Evolutionary conservation across 169 alveolate species (phyloP).

Genomic region (Plasmodium billcollinsi): DNA sequence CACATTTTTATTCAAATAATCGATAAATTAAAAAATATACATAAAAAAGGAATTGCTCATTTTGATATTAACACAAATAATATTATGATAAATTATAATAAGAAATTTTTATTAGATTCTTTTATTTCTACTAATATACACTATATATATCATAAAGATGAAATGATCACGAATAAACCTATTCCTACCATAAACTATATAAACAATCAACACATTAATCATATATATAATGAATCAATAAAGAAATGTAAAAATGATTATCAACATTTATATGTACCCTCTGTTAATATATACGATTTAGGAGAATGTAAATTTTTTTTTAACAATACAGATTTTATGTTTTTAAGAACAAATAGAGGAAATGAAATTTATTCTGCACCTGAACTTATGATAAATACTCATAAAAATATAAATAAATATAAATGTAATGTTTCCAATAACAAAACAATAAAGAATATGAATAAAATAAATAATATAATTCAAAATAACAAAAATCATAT

Average conservation of each 20-base stretch:
- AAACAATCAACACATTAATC: too few species aligned
- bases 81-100: conserved; percentile 36
- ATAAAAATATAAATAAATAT: background rate
- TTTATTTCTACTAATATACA: background rate
- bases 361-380: conserved; percentile 61
- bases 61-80: conserved; percentile 64
- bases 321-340: conserved; percentile 47
- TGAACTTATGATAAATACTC: conserved; percentile 16
- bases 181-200: too few species aligned
- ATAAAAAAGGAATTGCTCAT: conserved; percentile 47
- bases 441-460: background rate
- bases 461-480: background rate
- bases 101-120: background rate
- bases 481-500: background rate
- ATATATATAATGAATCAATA: background rate
- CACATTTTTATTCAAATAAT: conserved; percentile 38
- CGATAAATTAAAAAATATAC: conserved; percentile 20
- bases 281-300: conserved; percentile 53
- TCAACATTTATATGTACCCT: conserved; percentile 8
- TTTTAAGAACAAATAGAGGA: conserved; percentile 61
- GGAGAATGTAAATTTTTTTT: conserved; percentile 71
- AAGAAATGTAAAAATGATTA: background rate
- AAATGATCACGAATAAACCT: too few species aligned
- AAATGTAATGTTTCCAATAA: background rate
- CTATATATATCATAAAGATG: background rate